Evolutionary conservation across 2,329 filamentous ascomycete species (phyloP).

Genomic region (Lizonia empirigonia): DNA sequence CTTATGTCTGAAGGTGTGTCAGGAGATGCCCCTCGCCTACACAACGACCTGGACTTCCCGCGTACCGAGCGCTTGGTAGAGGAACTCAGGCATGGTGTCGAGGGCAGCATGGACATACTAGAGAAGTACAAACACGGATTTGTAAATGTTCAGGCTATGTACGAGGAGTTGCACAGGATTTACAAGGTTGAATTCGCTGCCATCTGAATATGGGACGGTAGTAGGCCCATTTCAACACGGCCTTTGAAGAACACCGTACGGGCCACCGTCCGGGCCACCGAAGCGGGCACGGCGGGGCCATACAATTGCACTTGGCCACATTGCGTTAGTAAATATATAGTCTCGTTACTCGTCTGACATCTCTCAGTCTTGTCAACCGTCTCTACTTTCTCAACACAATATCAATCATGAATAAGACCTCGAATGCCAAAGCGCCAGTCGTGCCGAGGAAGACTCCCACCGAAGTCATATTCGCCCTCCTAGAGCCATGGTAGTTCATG

Average conservation of each 20-base stretch:
- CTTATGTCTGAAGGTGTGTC: not conserved
- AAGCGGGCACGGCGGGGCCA: not conserved
- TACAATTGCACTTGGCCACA: not conserved
- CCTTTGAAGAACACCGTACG: too few species aligned
- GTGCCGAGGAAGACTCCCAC: not conserved
- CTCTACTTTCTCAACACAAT: not conserved
- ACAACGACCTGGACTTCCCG: not conserved
- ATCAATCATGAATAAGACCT: not conserved
- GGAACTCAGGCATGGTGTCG: conserved; percentile 8
- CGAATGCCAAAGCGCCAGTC: not conserved
- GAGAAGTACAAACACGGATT: conserved; percentile 1
- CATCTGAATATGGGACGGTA: not conserved
- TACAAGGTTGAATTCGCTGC: conserved; percentile 8
- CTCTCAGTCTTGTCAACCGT: not conserved
- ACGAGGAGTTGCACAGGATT: conserved; percentile 8
- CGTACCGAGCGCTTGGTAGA: conserved; percentile 11
- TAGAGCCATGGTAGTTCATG: conserved; percentile 24
- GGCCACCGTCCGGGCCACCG: not conserved
- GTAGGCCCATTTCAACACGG: too few species aligned
- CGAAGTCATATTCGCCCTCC: conserved; percentile 1
- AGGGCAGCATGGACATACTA: conserved; percentile 9
- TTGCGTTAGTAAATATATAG: not conserved
- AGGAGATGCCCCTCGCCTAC: not conserved
- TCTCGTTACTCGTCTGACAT: not conserved
- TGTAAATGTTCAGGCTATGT: conserved; percentile 4